Percentiles rank a stretch among this genome's conserved stretches.
Conservation (phyloP, 768 basidiomycete genomes). For the Amanita pseudoporphyria region DNA sequence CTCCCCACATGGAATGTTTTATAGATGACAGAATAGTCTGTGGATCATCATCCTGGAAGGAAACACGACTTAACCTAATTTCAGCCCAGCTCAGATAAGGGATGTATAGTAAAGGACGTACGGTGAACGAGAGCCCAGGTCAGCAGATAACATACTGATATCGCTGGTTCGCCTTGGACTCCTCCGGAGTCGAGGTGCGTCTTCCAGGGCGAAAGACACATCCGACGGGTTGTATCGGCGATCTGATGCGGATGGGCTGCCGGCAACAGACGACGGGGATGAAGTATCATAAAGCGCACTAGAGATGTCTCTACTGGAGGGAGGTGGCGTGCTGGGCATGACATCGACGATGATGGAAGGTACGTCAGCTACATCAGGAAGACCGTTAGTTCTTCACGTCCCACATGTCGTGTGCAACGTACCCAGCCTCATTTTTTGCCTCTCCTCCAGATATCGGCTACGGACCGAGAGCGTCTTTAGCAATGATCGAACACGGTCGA, state of each 20-base stretch:
- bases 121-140: constrained; percentile 38
- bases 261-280: constrained; percentile 17
- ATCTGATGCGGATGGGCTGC: constrained; percentile 29
- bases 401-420: constrained; percentile 23
- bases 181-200: constrained; percentile 40
- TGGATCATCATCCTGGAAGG: constrained; percentile 33
- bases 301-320: constrained; percentile 47
- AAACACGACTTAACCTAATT: constrained; percentile 22
- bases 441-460: constrained; percentile 49
- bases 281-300: constrained; percentile 26
- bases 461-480: constrained; percentile 69
- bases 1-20: constrained; percentile 65
- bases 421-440: constrained; percentile 30
- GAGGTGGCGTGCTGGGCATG: constrained; percentile 42
- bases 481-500: constrained; percentile 77
- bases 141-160: constrained; percentile 48
- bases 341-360: constrained; percentile 64
- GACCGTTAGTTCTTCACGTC: background rate
- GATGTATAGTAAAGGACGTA: constrained; percentile 21
- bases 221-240: constrained; percentile 32
- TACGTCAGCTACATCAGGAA: constrained; percentile 34
- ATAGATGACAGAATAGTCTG: constrained; percentile 47
- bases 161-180: constrained; percentile 48
- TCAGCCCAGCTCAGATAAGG: background rate
- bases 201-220: constrained; percentile 35